Conservation (phyloP, 305 asterid genomes). For the Solanum hybrid region DNA sequence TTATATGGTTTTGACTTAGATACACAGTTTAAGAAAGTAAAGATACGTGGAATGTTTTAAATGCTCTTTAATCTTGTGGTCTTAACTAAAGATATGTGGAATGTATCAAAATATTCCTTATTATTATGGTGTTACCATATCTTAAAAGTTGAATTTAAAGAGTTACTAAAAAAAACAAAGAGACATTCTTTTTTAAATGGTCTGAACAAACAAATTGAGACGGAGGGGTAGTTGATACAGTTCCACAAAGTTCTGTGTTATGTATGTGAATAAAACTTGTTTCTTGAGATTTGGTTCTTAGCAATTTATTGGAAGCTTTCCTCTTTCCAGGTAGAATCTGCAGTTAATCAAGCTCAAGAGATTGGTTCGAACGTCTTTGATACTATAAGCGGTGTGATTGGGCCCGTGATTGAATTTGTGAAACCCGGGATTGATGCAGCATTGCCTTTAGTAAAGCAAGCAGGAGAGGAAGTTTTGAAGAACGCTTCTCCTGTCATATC, state of each 20-base stretch:
- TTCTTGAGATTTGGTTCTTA: not conserved
- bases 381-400: conserved; percentile 46
- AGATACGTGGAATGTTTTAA: not conserved
- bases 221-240: not conserved
- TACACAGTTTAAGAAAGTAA: not conserved
- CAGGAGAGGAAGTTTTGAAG: conserved; percentile 65
- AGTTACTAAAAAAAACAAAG: not conserved
- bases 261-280: not conserved
- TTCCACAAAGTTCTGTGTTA: not conserved
- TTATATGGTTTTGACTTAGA: not conserved
- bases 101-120: not conserved
- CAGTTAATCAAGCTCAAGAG: conserved; percentile 62
- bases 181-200: not conserved
- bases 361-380: conserved; percentile 44
- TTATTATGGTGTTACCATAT: not conserved
- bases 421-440: conserved; percentile 70
- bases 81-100: not conserved
- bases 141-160: not conserved
- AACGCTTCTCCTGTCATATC: conserved; percentile 77
- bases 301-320: not conserved
- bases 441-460: conserved; percentile 63
- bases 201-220: not conserved
- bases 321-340: conserved; percentile 52
- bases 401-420: conserved; percentile 49
- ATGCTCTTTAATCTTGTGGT: not conserved